These are phyloP conservation scores for Candida alai DNA, from an alignment of 805 yeast genomes.

Conservation along the genomic window DNA sequence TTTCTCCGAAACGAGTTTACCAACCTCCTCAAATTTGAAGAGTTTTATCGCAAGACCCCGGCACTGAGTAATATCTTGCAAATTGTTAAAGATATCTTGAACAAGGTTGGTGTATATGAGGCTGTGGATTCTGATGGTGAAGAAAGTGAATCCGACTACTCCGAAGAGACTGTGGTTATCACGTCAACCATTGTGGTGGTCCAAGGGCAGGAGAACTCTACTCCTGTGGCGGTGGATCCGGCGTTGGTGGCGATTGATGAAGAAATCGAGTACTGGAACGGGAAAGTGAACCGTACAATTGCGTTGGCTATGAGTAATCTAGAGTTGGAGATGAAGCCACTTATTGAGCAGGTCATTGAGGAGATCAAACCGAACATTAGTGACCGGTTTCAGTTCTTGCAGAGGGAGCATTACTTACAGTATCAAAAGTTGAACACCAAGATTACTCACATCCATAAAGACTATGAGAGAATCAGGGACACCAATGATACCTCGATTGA, in stretches of 20 bases:
- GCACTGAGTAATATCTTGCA: slow-evolving; percentile 13
- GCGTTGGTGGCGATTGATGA: slow-evolving; percentile 3
- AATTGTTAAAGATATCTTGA: slow-evolving; percentile 20
- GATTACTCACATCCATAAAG: slow-evolving; percentile 31
- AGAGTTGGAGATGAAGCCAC: slow-evolving; percentile 28
- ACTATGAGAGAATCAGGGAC: slow-evolving; percentile 26
- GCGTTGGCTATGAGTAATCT: slow-evolving; percentile 31
- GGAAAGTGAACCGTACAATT: slow-evolving; percentile 30
- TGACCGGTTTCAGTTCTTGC: slow-evolving; percentile 24
- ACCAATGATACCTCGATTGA: slow-evolving; percentile 15
- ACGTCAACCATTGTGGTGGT: slow-evolving; percentile 25
- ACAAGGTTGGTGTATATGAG: slow-evolving; percentile 10
- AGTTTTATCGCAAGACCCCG: slow-evolving; percentile 13
- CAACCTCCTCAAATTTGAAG: slow-evolving; percentile 19
- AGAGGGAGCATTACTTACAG: slow-evolving; percentile 22
- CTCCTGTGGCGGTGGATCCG: slow-evolving; percentile 7
- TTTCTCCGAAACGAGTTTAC: slow-evolving; percentile 25
- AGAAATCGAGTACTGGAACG: slow-evolving; percentile 31
- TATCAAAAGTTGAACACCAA: slow-evolving; percentile 29
- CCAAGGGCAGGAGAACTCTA: slow-evolving; percentile 1
- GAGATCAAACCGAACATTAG: slow-evolving; percentile 22
- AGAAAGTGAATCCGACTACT: slow-evolving; percentile 10
- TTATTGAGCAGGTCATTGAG: slow-evolving; percentile 21
- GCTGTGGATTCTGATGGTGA: not conserved
- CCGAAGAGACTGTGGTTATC: slow-evolving; percentile 17